Evolutionary conservation across 148 eudicot genomes (phyloP).

Genomic region (Arctostaphylos glauca): DNA sequence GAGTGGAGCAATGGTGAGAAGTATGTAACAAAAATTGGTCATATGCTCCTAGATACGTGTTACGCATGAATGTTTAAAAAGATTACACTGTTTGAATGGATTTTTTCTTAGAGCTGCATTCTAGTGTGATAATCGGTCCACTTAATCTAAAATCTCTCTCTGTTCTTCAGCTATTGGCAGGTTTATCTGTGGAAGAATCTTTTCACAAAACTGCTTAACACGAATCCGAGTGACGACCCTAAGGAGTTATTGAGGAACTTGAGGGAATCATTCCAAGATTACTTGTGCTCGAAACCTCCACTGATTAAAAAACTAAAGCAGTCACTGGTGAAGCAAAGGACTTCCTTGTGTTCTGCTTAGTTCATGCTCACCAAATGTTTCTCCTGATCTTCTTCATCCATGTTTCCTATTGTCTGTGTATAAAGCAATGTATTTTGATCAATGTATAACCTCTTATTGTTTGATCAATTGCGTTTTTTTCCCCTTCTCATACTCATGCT

Average conservation of each 20-base stretch:
- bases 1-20: neutral
- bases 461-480: neutral
- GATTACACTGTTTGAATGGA: too few relatives aligned
- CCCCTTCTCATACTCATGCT: neutral
- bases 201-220: conserved; percentile 65
- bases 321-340: conserved; percentile 64
- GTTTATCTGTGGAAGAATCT: conserved; percentile 65
- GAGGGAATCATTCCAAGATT: conserved; percentile 64
- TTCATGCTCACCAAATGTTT: conserved; percentile 1
- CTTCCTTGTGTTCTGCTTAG: conserved; percentile 75
- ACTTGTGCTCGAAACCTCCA: conserved; percentile 54
- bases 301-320: conserved; percentile 72
- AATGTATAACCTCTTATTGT: neutral
- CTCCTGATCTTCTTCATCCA: neutral
- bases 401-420: neutral
- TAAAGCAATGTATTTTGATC: neutral
- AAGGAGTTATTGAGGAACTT: conserved; percentile 40
- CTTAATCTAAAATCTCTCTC: neutral
- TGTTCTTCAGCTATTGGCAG: conserved; percentile 71
- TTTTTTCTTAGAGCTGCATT: neutral
- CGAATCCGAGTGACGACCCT: conserved; percentile 54
- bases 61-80: neutral
- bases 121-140: neutral
- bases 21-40: neutral
- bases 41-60: neutral